Percentiles rank a stretch among this genome's conserved stretches.
These are phyloP conservation scores for Phytophthora multivora DNA, from an alignment of 352 stramenopile genomes.

Conservation along the genomic window DNA sequence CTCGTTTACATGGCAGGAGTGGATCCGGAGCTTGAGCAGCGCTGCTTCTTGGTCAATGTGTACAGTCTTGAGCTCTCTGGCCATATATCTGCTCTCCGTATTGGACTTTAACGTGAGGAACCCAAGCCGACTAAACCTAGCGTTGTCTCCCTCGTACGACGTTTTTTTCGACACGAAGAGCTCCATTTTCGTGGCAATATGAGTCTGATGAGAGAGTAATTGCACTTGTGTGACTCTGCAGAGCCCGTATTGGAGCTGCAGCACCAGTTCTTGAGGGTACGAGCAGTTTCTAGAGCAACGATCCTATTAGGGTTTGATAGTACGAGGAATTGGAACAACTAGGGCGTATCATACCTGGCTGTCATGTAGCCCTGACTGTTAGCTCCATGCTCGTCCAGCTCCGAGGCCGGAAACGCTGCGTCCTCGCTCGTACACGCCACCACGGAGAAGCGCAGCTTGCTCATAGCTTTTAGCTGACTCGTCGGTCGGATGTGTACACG, in stretches of 20 bases:
- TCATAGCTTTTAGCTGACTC: conserved; percentile 45
- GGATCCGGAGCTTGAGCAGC: conserved; percentile 90
- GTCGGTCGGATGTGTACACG: conserved; percentile 4
- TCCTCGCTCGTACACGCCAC: conserved; percentile 89
- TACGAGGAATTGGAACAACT: background rate
- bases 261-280: conserved; percentile 93
- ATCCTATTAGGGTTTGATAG: conserved; percentile 4
- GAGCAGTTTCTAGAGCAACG: conserved; percentile 80
- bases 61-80: conserved; percentile 93
- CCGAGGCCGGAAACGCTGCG: conserved; percentile 73
- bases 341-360: conserved; percentile 46
- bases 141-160: conserved; percentile 41
- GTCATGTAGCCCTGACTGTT: conserved; percentile 79
- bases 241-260: conserved; percentile 76
- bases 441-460: conserved; percentile 87
- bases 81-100: conserved; percentile 82
- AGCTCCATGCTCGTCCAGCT: conserved; percentile 84
- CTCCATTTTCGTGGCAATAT: conserved; percentile 94
- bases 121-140: conserved; percentile 80
- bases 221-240: conserved; percentile 86
- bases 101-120: conserved; percentile 88
- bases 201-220: conserved; percentile 91
- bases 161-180: conserved; percentile 86
- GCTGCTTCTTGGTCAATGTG: conserved; percentile 86
- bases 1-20: conserved; percentile 89